phyloP scores from a whole-genome alignment of 164 flowering plant genomes.

The Nymphaea thermarum region DNA sequence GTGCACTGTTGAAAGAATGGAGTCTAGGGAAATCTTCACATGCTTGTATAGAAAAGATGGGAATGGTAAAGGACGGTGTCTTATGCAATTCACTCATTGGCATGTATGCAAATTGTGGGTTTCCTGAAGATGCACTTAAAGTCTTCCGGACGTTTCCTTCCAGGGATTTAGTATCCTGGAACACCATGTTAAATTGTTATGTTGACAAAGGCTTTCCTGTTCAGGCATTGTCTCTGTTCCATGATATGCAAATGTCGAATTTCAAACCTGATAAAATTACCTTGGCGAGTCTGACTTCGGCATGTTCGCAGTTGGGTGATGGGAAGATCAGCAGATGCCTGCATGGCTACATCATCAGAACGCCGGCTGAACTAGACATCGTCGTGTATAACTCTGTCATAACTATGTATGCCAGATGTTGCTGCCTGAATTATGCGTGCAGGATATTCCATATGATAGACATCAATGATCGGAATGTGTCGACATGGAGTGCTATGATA shows the following conservation, averaged over 20 bases:
- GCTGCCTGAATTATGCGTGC: constrained; percentile 30
- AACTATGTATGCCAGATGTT: constrained; percentile 55
- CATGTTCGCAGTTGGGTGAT: constrained; percentile 11
- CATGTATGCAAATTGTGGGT: constrained; percentile 47
- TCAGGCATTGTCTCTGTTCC: constrained; percentile 30
- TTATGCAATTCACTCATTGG: constrained; percentile 38
- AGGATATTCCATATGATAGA: constrained; percentile 19
- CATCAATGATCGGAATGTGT: constrained; percentile 13
- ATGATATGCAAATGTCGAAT: constrained; percentile 20
- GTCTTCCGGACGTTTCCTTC: constrained; percentile 20
- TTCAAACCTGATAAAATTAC: constrained; percentile 8
- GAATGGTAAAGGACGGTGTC: constrained; percentile 20
- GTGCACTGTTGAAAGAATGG: constrained; percentile 14
- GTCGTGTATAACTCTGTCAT: constrained; percentile 36
- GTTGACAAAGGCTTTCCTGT: constrained; percentile 18
- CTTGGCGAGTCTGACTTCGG: constrained; percentile 5
- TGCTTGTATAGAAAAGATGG: constrained; percentile 26
- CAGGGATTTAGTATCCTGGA: constrained; percentile 55
- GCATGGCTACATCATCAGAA: constrained; percentile 31
- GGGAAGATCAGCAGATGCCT: constrained; percentile 10
- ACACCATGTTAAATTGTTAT: constrained; percentile 40
- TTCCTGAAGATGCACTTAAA: constrained; percentile 20
- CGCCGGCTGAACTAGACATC: constrained; percentile 3
- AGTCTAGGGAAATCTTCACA: constrained; percentile 33
- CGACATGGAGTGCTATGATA: constrained; percentile 42